Conservation (phyloP, 1,284 basidiomycete species). For the Earliella scabrosa region DNA sequence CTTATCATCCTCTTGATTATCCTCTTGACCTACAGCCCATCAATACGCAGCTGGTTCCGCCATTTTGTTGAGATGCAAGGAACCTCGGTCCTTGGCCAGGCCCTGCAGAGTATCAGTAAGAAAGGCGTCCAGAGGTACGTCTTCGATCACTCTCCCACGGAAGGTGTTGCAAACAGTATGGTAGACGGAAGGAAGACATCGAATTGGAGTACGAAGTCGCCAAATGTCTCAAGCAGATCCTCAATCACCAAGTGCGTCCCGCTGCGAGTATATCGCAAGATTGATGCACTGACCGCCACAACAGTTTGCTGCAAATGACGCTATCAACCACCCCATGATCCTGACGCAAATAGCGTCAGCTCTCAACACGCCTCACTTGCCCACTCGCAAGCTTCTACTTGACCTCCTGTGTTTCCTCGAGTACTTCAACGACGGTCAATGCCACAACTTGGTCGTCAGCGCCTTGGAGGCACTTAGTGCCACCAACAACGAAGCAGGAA, state of each 20-base stretch:
- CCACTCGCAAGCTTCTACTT: constrained; percentile 80
- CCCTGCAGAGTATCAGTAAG: constrained; percentile 75
- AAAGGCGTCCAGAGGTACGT: constrained; percentile 65
- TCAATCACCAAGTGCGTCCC: constrained; percentile 73
- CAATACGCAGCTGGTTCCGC: constrained; percentile 71
- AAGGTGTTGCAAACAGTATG: background rate
- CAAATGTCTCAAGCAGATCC: constrained; percentile 86
- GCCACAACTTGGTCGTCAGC: constrained; percentile 58
- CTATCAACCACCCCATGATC: constrained; percentile 77
- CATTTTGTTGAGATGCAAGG: constrained; percentile 82
- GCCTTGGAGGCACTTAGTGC: constrained; percentile 72
- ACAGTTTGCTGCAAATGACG: constrained; percentile 79
- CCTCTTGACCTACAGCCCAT: constrained; percentile 2
- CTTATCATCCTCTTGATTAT: background rate
- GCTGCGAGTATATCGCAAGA: background rate
- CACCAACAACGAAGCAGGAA: constrained; percentile 58
- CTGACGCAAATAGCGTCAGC: constrained; percentile 86
- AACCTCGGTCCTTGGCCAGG: constrained; percentile 85
- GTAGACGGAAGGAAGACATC: constrained; percentile 69
- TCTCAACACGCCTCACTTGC: constrained; percentile 83
- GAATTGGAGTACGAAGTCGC: constrained; percentile 88
- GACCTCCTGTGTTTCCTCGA: constrained; percentile 77
- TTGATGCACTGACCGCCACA: background rate
- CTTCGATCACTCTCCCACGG: background rate
- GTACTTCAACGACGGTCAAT: constrained; percentile 61